Base-by-base conservation (phyloP, 2,329 filamentous ascomycete genomes). In the Ploettnerulaceae sp. region DNA sequence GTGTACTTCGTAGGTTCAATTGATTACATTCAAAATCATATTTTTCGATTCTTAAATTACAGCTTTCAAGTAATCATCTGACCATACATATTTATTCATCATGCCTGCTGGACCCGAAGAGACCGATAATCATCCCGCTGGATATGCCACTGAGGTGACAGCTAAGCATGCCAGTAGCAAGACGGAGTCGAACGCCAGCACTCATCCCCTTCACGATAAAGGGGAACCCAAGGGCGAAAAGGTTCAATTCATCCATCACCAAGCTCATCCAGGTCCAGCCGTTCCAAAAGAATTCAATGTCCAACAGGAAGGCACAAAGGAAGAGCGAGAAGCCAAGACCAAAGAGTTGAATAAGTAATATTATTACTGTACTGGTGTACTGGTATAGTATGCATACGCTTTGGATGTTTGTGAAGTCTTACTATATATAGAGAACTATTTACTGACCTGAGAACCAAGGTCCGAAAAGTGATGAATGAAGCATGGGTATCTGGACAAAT, bases 311-410 rank as follows among this genome's bases (percentile, higher is more conserved):
- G 80, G 78, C 12, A 79, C 75, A 48, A 84, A 83, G 67, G 82
- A 85, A 63, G 84, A 88, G 60, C 76, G 83, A 44, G 70, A 74
- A 59, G 79, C 75, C 9, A 81, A 78, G 64, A 81, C 79, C 51
- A 70, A 80, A 63, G 78, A 77, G 59, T 58, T 88, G 65, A 87
- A 87, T 71, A 79, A 84, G 59, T 69, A 63, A 56, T 52, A 24
- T 42, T 43, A n/a, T n/a, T n/a, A n/a, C n/a, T n/a, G n/a, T n/a
- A n/a, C n/a, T n/a, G n/a, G n/a, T 51, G 8, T 41, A 49, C 43
- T 35, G 54, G 59, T 60, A 61, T 53, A 52, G 24, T 49, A 44
- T 26, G n/a, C 9, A 33, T 33, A n/a, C n/a, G 31, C 14, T 33
- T 33, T 33, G 31, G 3, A 9, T 4, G 7, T 33, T 33, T 33